These are phyloP conservation scores for Lanmaoa pseudosensibilis DNA, from an alignment of 768 basidiomycete genomes.

Conservation along the genomic window DNA sequence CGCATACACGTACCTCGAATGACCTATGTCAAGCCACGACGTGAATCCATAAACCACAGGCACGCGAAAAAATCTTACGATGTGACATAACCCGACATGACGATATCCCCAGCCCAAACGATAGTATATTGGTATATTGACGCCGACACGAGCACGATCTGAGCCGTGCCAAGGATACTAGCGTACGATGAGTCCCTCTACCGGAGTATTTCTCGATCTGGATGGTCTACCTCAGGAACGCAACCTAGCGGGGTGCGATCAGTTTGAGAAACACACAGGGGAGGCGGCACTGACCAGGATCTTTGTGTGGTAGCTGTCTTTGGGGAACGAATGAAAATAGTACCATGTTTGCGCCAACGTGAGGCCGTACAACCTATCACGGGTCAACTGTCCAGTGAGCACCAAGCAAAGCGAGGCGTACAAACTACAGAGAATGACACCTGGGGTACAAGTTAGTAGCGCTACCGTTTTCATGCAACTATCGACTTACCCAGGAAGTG, in stretches of 20 bases:
- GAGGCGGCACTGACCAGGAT: constrained; percentile 26
- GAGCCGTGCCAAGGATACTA: constrained; percentile 29
- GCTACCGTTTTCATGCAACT: not conserved
- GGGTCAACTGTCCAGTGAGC: not conserved
- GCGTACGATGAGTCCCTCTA: constrained; percentile 1
- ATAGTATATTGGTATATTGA: constrained; percentile 36
- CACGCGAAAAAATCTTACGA: constrained; percentile 14
- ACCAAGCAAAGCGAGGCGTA: constrained; percentile 12
- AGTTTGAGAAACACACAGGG: not conserved
- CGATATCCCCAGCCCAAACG: constrained; percentile 26
- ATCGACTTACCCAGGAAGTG: constrained; percentile 28
- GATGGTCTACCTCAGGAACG: constrained; percentile 26
- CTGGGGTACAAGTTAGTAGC: constrained; percentile 21
- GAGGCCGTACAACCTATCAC: constrained; percentile 35
- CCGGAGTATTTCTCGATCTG: not conserved
- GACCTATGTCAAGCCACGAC: constrained; percentile 8
- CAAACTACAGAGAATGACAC: constrained; percentile 35
- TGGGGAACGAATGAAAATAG: constrained; percentile 33
- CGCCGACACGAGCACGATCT: constrained; percentile 30
- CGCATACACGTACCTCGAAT: constrained; percentile 25
- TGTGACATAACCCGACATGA: constrained; percentile 29
- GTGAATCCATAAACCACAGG: not conserved
- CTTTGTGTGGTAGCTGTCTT: constrained; percentile 33
- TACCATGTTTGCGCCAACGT: constrained; percentile 37
- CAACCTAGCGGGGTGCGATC: constrained; percentile 21